phyloP scores from a whole-genome alignment of 1,284 basidiomycete species.

The Ceratobasidium sp. region DNA sequence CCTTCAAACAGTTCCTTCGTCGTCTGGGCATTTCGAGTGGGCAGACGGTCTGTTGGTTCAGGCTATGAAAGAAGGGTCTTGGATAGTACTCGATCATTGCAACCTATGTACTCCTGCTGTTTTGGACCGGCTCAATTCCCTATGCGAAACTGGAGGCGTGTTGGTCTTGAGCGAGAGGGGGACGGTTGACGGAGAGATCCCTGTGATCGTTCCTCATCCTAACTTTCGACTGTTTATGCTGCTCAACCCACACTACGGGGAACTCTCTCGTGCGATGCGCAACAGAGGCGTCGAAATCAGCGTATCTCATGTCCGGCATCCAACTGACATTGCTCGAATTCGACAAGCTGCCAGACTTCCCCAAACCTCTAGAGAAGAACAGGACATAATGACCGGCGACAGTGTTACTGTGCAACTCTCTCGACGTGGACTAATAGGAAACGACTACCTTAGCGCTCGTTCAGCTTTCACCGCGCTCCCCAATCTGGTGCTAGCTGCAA shows the following conservation, averaged over 20 bases:
- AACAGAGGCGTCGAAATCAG: slow-evolving; percentile 95
- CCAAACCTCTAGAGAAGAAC: not conserved
- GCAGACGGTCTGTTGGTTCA: slow-evolving; percentile 93
- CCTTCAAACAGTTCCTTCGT: slow-evolving; percentile 43
- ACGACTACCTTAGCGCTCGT: not conserved
- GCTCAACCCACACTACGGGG: slow-evolving; percentile 91
- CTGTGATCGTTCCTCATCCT: slow-evolving; percentile 85
- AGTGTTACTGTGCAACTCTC: slow-evolving; percentile 35
- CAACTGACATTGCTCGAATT: slow-evolving; percentile 22
- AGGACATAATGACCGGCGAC: slow-evolving; percentile 13
- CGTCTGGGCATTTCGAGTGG: slow-evolving; percentile 87
- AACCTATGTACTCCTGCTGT: slow-evolving; percentile 97
- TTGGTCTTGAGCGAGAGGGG: slow-evolving; percentile 93
- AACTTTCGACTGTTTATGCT: slow-evolving; percentile 96
- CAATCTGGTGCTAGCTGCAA: slow-evolving; percentile 16
- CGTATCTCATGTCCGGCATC: slow-evolving; percentile 55
- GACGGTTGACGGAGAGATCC: slow-evolving; percentile 80
- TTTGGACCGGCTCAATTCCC: slow-evolving; percentile 95
- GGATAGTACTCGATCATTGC: slow-evolving; percentile 93
- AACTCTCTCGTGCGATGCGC: slow-evolving; percentile 97
- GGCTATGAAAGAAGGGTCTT: slow-evolving; percentile 89
- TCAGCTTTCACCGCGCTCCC: not conserved
- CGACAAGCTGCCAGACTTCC: slow-evolving; percentile 25
- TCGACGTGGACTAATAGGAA: slow-evolving; percentile 40
- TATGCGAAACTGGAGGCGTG: slow-evolving; percentile 89